Evolutionary conservation across 83 land plant genomes (phyloP), one percentile per base, ranked within the genome.

Genomic region (Picea mariana): DNA sequence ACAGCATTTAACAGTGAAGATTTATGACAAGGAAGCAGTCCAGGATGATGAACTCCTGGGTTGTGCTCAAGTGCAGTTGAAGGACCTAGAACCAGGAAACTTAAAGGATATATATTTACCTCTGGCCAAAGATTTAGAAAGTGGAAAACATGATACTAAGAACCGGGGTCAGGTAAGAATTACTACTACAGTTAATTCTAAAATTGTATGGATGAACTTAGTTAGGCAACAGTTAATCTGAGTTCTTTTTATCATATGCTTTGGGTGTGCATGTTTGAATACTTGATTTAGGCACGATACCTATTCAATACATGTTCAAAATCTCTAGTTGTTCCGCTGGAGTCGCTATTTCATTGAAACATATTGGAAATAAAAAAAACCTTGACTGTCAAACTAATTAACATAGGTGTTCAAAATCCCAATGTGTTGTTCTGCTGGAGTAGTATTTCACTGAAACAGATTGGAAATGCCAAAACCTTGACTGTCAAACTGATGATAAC

Each of bases 1-100:
- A 20, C 98, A 96, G 71, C 82, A 89, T 83, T 86, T 96, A 79
- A 87, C 85, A 11, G 84, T 94, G 31, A 91, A 85, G 84, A 81
- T 96, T 42, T 96, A 79, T 81, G 98, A 96, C 83, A 95, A 96
- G 80, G 98, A 96, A 88, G 93, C 93, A 7, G 24, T 92, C 23
- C 95, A 89, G 80, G 83, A 89, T 20, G 62, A 95, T 75, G 92
- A 96, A 83, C 67, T 94, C n/a, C 83, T 96, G 86, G 98, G 98
- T 0, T 86, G 88, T 87, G 91, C 93, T 81, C 88, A 84, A 82
- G 68, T 91, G 38, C 81, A 47, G 24, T 83, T 94, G 66, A 88
- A 81, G 52, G 89, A 85, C 23, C 92, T 96, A 80, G 80, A 94
- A 71, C 94, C 97, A 38, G 98, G 98, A 18, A 88, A 85, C 73